Percentiles rank a stretch among this genome's conserved stretches.
Evolutionary conservation across 1,284 basidiomycete genomes (phyloP).

Genomic region (Lignosus rhinocerotis): DNA sequence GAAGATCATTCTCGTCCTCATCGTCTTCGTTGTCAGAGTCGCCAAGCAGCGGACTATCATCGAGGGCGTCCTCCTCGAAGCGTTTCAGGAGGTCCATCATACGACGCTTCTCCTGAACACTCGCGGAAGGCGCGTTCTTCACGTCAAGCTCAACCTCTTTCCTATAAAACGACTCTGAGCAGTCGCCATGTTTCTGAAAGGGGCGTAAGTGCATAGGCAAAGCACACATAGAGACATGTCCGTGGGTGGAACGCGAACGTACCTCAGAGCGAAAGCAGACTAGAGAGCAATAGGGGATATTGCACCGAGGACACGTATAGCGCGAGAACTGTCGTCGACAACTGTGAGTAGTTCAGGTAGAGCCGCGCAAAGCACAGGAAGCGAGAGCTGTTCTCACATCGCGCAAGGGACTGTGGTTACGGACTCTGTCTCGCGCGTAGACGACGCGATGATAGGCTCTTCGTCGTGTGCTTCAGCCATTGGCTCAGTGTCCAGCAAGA

Average conservation of each 20-base stretch:
- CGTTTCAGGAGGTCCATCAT: constrained; percentile 72
- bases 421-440: constrained; percentile 14
- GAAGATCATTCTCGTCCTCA: constrained; percentile 46
- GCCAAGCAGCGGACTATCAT: constrained; percentile 35
- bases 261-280: constrained; percentile 76
- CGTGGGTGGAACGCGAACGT: constrained; percentile 24
- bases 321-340: constrained; percentile 74
- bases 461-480: not conserved
- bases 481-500: not conserved
- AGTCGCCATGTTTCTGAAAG: constrained; percentile 59
- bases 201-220: not conserved
- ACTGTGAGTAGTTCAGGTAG: constrained; percentile 40
- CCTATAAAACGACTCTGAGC: constrained; percentile 77
- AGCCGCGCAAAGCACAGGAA: not conserved
- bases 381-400: constrained; percentile 32
- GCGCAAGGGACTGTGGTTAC: constrained; percentile 36
- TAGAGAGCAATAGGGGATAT: constrained; percentile 77
- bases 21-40: constrained; percentile 41
- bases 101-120: constrained; percentile 51
- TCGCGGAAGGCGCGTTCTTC: constrained; percentile 50
- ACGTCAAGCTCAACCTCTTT: constrained; percentile 68
- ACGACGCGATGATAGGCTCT: constrained; percentile 18
- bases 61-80: constrained; percentile 62
- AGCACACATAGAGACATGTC: not conserved
- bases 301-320: constrained; percentile 81